Evolutionary conservation across 2,329 filamentous ascomycete species (phyloP).

Genomic region (Emergomyces africanus): DNA sequence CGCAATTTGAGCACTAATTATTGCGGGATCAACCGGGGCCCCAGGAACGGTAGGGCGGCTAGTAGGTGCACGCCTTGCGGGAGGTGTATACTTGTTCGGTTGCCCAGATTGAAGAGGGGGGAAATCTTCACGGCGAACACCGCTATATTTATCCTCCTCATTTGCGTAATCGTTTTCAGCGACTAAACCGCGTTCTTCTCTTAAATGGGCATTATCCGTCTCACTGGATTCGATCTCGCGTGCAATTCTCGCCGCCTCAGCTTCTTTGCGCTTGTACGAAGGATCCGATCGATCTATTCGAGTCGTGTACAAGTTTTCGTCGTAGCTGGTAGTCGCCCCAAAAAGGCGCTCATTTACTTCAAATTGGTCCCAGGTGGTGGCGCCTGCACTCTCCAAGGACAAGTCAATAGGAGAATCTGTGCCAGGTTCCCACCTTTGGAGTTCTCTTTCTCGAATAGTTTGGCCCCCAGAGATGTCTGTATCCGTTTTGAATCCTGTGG

Average conservation of each 20-base stretch:
- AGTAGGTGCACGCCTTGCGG: conserved; percentile 69
- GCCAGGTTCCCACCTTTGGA: conserved; percentile 73
- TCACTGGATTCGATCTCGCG: conserved; percentile 74
- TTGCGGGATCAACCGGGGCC: conserved; percentile 72
- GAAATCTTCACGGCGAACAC: conserved; percentile 65
- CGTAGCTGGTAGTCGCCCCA: conserved; percentile 77
- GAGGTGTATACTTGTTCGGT: conserved; percentile 74
- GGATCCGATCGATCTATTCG: conserved; percentile 74
- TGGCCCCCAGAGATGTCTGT: conserved; percentile 70
- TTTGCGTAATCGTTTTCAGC: conserved; percentile 51
- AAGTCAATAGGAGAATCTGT: conserved; percentile 50
- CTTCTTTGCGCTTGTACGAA: conserved; percentile 63
- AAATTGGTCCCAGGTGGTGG: conserved; percentile 78
- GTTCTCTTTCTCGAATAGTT: conserved; percentile 54
- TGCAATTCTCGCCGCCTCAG: conserved; percentile 69
- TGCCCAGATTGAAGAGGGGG: conserved; percentile 50
- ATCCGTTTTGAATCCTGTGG: conserved; percentile 69
- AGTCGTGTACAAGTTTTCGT: conserved; percentile 92
- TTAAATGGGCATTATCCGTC: conserved; percentile 67
- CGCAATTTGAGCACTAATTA: conserved; percentile 72
- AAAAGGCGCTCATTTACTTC: conserved; percentile 78
- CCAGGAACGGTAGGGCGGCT: conserved; percentile 60
- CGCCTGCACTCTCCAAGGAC: conserved; percentile 50
- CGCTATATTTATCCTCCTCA: conserved; percentile 96
- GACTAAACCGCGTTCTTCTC: conserved; percentile 71